Base-by-base conservation (phyloP, 176 grass and related monocot species). In the Triticum dicoccoides region DNA sequence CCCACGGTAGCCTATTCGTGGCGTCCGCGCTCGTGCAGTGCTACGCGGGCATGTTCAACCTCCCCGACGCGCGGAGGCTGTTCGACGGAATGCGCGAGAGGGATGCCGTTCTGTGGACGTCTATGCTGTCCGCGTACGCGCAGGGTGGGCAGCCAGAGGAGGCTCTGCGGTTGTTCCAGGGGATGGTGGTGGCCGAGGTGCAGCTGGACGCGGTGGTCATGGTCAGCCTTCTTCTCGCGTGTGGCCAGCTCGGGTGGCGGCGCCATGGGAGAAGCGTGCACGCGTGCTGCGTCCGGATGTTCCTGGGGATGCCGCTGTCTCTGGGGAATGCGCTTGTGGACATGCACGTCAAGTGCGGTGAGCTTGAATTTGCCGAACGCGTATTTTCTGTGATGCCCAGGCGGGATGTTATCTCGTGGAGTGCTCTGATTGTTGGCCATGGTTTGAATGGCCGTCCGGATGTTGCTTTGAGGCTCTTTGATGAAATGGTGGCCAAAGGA, bases 331-430 rank as follows among this genome's bases (percentile, higher is more conserved):
- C 90, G 1, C 88, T 97, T 2, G 75, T 92, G 11, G 95, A 97
- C 81, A 92, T 87, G 90, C 94, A 97, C 23, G 88, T 92, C 23
- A 97, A 97, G 76, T 94, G 92, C 3, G 94, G 92, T 4, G 90
- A 89, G 29, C 90, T 94, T 82, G 86, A 58, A 2, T 92, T 69
- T 14, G 95, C 95, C 2, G 79, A 86, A 56, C 89, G 79, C 62
- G 76, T 89, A 14, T 97, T 97, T 27, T 42, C 39, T 2, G 17
- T 37, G 59, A 91, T 97, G 88, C 80, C n/a, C 15, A 80, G 38
- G 18, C 85, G 81, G 66, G 90, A 94, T 87, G 90, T 97, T n/a
- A 92, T 97, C 68, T 97, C 95, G 4, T 97, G 92, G 92, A 97
- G 83, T 12, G 82, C 90, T 1, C 85, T 97, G 77, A 97, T 97